Percentiles rank a stretch among this genome's conserved stretches.
phyloP scores from a whole-genome alignment of 2,329 filamentous ascomycete genomes.

The Pestalotiopsis sp. region DNA sequence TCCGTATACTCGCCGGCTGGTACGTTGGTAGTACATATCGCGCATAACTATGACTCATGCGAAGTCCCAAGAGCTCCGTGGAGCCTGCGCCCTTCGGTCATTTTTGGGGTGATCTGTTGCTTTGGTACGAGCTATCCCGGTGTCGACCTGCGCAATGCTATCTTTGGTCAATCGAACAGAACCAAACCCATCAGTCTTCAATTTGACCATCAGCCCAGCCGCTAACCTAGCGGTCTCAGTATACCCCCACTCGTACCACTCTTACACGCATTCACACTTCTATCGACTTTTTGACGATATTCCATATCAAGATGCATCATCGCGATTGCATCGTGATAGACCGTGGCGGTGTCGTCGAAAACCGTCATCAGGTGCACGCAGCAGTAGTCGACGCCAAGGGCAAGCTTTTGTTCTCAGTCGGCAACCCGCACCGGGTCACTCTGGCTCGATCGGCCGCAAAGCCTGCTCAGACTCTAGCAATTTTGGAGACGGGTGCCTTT shows the following conservation, averaged over 20 bases:
- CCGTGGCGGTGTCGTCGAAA: constrained; percentile 41
- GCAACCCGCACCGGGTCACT: constrained; percentile 41
- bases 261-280: not conserved
- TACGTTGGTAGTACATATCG: no score
- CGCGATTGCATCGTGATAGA: constrained; percentile 35
- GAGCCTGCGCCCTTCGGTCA: no score
- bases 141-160: not conserved
- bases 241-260: not conserved
- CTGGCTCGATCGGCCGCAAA: constrained; percentile 47
- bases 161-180: not conserved
- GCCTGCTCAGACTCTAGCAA: constrained; percentile 42
- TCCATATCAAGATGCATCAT: not conserved
- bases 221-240: not conserved
- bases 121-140: no score
- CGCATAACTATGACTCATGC: no score
- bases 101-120: no score
- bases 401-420: constrained; percentile 37
- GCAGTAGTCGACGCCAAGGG: constrained; percentile 39
- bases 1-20: no score
- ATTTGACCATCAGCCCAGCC: not conserved
- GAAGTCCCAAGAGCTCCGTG: no score
- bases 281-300: not conserved
- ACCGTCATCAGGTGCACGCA: constrained; percentile 42
- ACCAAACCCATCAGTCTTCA: not conserved
- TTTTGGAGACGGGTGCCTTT: constrained; percentile 40